Conservation (phyloP, 345 rosid species). For the Melaleuca quinquenervia region DNA sequence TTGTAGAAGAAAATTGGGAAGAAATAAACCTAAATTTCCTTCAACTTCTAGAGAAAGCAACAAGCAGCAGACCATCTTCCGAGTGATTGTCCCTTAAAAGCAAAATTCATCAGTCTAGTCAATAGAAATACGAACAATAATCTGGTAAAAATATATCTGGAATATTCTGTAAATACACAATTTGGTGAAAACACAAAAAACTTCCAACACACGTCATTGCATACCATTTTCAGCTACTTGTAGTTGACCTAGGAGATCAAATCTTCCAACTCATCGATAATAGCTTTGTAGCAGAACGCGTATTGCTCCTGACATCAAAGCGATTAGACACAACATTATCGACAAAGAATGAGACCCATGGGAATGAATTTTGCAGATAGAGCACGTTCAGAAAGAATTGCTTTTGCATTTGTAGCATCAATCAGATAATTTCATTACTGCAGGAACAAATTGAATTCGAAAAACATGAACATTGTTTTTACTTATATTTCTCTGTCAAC, state of each 20-base stretch:
- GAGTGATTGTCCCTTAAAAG: neutral
- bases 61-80: neutral
- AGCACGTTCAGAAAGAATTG: neutral
- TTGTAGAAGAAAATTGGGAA: neutral
- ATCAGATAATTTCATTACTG: neutral
- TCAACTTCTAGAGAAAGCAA: neutral
- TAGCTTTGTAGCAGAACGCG: slow-evolving; percentile 59
- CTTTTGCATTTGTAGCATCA: neutral
- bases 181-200: neutral
- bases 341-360: neutral
- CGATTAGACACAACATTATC: neutral
- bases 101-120: neutral
- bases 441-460: neutral
- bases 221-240: slow-evolving; percentile 18
- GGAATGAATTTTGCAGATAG: neutral
- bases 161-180: neutral
- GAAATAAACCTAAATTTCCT: neutral
- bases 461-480: neutral
- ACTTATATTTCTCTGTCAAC: neutral
- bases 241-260: slow-evolving; percentile 20
- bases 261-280: slow-evolving; percentile 63
- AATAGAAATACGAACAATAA: neutral
- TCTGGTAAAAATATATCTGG: neutral
- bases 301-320: slow-evolving; percentile 56
- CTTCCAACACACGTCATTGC: neutral